Conservation (phyloP, 1,284 basidiomycete species). For the Cryptococcus wingfieldii region DNA sequence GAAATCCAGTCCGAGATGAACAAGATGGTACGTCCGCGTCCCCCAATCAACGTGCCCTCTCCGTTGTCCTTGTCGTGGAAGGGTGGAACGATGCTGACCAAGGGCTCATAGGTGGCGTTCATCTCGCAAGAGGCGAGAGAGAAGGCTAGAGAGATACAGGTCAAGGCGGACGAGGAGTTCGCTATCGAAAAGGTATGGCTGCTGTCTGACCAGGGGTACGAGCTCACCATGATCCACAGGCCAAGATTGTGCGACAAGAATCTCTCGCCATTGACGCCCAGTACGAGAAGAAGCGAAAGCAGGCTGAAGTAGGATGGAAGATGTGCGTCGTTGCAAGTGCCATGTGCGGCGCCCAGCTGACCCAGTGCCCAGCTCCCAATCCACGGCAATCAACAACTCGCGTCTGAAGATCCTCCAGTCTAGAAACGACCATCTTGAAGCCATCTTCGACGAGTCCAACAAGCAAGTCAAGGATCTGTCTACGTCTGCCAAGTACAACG, state of each 20-base stretch:
- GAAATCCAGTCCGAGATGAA: constrained; percentile 97
- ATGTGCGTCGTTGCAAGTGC: constrained; percentile 59
- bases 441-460: constrained; percentile 76
- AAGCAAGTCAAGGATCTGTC: constrained; percentile 62
- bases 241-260: constrained; percentile 91
- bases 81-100: constrained; percentile 6
- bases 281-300: constrained; percentile 91
- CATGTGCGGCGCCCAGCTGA: not conserved
- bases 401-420: constrained; percentile 85
- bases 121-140: constrained; percentile 95
- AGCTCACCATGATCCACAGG: constrained; percentile 53
- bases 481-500: constrained; percentile 66
- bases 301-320: constrained; percentile 86
- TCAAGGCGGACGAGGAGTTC: constrained; percentile 96
- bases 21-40: constrained; percentile 75
- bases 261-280: constrained; percentile 84
- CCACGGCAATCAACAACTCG: constrained; percentile 92
- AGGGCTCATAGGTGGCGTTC: constrained; percentile 71
- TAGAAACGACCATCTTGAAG: constrained; percentile 87
- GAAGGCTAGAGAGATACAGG: constrained; percentile 92
- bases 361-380: constrained; percentile 69
- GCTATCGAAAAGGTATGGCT: constrained; percentile 77
- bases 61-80: constrained; percentile 5
- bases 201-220: not conserved
- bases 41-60: not conserved